Base-by-base conservation (phyloP, 2,329 filamentous ascomycete genomes). In the Fusarium pseudocircinatum region DNA sequence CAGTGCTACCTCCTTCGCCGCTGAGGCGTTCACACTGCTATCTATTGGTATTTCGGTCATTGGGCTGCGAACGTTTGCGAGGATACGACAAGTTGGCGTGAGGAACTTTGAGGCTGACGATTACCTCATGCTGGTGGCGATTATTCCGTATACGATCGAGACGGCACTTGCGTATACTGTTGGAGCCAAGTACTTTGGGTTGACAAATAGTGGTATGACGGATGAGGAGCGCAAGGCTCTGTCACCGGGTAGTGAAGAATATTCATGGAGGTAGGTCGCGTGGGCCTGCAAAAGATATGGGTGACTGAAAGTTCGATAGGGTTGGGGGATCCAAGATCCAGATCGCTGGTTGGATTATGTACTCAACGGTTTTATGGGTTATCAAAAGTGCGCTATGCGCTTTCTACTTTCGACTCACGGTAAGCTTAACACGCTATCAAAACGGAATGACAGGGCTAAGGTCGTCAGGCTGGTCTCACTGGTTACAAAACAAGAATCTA, bases 321-420 rank as follows among this genome's bases (percentile, higher is more conserved):
- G 83, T 88, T 18, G 83, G 82, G 11, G 88, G 87, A 0, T 87
- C 86, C 18, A 88, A 88, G 76, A 85, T 85, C 1, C 87, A 89
- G 62, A 77, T 90, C 15, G 77, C 85, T 1, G 87, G 87, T 13
- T 88, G 87, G 85, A 82, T 83, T 10, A 77, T 85, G 26, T 89
- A 89, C 60, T 83, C 84, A 0, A 79, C 84, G 0, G 76, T 88
- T 3, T 72, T 89, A 2, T 89, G 88, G 87, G 70, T 84, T 11
- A 74, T 89, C 67, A 90, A 90, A 76, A 77, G 81, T 4, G 87
- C 86, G 66, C 85, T 88, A 82, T 83, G 84, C 15, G 81, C 87
- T 39, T 89, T 87, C 72, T 89, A 88, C 75, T 81, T 83, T 16
- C 82, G 87, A 57, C 79, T 89, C 22, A 87, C 85, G 77, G 78